phyloP scores from a whole-genome alignment of 73 alveolate genomes.

The Paraurostyla sp. region DNA sequence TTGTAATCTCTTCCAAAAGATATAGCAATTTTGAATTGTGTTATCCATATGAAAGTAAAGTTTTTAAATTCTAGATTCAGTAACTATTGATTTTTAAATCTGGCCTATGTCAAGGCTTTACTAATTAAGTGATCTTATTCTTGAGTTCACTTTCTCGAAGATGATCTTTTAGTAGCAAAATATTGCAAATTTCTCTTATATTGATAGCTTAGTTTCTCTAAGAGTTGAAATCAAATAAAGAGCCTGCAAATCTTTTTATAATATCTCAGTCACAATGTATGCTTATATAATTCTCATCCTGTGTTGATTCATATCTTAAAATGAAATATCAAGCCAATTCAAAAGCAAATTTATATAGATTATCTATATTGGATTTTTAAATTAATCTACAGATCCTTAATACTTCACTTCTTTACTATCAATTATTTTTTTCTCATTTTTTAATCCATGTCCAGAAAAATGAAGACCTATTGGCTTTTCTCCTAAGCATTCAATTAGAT shows the following conservation, averaged over 20 bases:
- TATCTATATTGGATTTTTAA: not conserved
- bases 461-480: no score
- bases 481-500: no score
- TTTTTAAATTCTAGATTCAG: not conserved
- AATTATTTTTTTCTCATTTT: not conserved
- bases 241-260: slow-evolving; percentile 10
- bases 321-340: slow-evolving; percentile 36
- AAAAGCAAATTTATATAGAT: not conserved
- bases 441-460: slow-evolving; percentile 53
- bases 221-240: slow-evolving; percentile 14
- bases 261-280: not conserved
- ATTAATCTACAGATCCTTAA: not conserved
- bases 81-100: no score
- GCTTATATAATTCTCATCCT: slow-evolving; percentile 32
- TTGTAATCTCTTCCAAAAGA: not conserved
- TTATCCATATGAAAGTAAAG: not conserved
- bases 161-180: no score
- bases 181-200: slow-evolving; percentile 19
- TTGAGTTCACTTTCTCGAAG: no score
- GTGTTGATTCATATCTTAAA: not conserved
- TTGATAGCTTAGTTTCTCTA: not conserved
- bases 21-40: not conserved
- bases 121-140: no score
- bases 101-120: no score
- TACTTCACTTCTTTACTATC: not conserved